A percentile compares a stretch with the other conserved stretches of the same genome.
Conservation (phyloP, 192 early-diverging fungal genomes). For the Coemansia sp. region DNA sequence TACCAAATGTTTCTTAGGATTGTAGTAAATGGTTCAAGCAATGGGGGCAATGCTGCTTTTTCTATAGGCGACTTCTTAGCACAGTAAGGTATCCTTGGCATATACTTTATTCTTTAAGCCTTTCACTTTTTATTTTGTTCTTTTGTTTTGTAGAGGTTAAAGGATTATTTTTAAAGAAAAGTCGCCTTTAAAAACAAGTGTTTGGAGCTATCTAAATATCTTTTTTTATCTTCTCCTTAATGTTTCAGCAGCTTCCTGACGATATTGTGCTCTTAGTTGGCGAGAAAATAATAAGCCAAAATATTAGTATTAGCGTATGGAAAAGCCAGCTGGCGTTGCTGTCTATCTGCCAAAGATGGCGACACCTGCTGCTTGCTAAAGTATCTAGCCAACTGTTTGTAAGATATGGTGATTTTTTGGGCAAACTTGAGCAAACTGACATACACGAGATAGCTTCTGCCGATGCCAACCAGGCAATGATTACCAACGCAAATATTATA, state of each 20-base stretch:
- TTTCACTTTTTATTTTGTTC: not conserved
- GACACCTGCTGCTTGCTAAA: not conserved
- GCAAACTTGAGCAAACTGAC: not conserved
- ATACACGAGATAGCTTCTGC: no score
- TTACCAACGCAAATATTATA: no score
- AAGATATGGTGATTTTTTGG: not conserved
- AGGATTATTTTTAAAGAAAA: not conserved
- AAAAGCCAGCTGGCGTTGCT: not conserved
- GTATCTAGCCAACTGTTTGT: not conserved
- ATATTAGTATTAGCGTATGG: not conserved
- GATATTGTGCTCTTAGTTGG: not conserved
- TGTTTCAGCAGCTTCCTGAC: not conserved
- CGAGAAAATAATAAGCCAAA: no score
- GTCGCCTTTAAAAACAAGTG: not conserved
- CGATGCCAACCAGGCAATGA: no score
- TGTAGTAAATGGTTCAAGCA: no score
- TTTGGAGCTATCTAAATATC: no score
- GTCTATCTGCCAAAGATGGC: constrained; percentile 4
- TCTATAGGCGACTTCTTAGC: no score
- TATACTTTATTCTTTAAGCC: no score
- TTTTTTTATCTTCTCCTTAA: no score
- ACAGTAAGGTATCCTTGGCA: no score
- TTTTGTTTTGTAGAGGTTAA: not conserved
- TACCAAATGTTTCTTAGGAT: no score
- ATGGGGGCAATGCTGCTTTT: no score